Conservation (phyloP, 495 filamentous ascomycete genomes). For the Penicillium parvum region DNA sequence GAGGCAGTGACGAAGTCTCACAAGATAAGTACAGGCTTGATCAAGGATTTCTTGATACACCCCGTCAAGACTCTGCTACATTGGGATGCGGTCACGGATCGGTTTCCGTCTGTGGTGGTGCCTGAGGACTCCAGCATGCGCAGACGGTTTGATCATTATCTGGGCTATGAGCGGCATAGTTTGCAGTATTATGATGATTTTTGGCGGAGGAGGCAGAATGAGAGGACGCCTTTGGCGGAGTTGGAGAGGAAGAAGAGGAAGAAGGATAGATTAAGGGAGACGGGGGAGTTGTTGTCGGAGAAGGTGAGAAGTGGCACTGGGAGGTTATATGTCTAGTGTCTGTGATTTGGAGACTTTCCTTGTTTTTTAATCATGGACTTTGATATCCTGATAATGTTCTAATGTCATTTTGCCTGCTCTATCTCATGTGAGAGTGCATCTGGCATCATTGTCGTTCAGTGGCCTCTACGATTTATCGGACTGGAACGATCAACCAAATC, state of each 20-base stretch:
- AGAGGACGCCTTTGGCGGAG: conserved; percentile 2
- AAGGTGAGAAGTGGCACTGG: not conserved
- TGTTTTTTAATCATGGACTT: too few relatives aligned
- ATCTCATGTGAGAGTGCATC: too few relatives aligned
- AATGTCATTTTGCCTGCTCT: too few relatives aligned
- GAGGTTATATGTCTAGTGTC: not conserved
- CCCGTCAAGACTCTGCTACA: conserved; percentile 16
- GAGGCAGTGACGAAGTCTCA: conserved; percentile 22
- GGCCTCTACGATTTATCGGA: too few relatives aligned
- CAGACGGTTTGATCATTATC: conserved; percentile 26
- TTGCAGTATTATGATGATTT: conserved; percentile 32
- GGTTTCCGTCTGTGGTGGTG: conserved; percentile 12
- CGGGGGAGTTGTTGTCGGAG: conserved; percentile 1
- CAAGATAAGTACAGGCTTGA: conserved; percentile 23
- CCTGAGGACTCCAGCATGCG: conserved; percentile 20
- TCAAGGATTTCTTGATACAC: conserved; percentile 23
- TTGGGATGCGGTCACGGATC: conserved; percentile 8
- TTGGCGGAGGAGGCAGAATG: conserved; percentile 29
- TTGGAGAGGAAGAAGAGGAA: conserved; percentile 3
- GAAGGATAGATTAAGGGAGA: not conserved
- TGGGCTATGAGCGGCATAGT: conserved; percentile 21
- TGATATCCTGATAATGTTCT: too few relatives aligned
- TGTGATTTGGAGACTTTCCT: too few relatives aligned
- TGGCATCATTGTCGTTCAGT: too few relatives aligned
- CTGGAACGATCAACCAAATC: too few relatives aligned